Conservation (phyloP, 768 basidiomycete species). For the Rhodotorula graminis region DNA sequence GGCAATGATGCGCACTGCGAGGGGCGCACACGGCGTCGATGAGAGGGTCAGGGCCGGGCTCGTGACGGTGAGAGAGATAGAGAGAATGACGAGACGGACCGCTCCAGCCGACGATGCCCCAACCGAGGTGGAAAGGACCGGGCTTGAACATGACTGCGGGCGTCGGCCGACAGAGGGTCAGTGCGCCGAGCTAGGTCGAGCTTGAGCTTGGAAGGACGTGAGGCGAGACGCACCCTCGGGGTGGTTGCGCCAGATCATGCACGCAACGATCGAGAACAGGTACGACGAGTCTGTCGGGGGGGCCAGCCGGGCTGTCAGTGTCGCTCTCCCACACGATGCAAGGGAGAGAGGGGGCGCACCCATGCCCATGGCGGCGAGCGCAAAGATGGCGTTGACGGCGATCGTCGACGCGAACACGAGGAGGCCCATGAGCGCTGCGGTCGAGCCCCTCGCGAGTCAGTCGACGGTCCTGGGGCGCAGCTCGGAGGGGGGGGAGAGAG, state of each 20-base stretch:
- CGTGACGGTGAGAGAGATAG: too few species aligned
- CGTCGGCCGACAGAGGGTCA: not conserved
- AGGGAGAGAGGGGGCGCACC: not conserved
- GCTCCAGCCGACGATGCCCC: constrained; percentile 12
- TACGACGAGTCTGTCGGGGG: constrained; percentile 27
- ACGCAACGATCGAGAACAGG: constrained; percentile 39
- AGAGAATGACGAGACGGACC: constrained; percentile 20
- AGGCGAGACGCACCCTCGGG: constrained; percentile 20
- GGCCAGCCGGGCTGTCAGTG: not conserved
- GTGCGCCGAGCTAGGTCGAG: not conserved
- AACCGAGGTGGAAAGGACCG: constrained; percentile 46
- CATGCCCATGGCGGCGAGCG: constrained; percentile 35
- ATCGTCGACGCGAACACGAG: constrained; percentile 39
- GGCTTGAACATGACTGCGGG: constrained; percentile 40
- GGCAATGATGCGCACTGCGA: constrained; percentile 16
- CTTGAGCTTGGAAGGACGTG: too few species aligned
- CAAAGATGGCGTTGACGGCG: constrained; percentile 42
- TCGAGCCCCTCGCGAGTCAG: too few species aligned
- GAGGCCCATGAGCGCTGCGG: constrained; percentile 28
- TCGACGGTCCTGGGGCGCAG: too few species aligned
- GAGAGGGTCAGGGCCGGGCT: not conserved
- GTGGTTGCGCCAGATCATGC: constrained; percentile 40
- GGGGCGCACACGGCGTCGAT: not conserved
- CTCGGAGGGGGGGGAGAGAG: not conserved
- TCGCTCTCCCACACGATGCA: not conserved